Percentiles rank a stretch among this genome's conserved stretches.
Conservation (phyloP, 164 flowering plant genomes). For the Annona squamosa region DNA sequence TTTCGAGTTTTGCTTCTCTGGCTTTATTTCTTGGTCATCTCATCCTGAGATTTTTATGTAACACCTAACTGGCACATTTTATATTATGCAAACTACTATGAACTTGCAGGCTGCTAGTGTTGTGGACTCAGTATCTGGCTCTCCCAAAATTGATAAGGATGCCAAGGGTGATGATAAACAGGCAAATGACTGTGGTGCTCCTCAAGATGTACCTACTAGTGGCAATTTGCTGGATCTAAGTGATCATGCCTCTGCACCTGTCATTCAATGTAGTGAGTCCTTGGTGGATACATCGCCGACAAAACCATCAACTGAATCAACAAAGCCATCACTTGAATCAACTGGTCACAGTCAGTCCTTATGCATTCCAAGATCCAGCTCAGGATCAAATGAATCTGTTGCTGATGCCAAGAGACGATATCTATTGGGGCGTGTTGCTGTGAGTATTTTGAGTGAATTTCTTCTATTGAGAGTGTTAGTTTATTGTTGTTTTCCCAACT, state of each 20-base stretch:
- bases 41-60: no score
- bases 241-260: conserved; percentile 2
- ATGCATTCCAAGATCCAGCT: conserved; percentile 18
- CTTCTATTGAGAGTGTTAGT: no score
- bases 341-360: conserved; percentile 10
- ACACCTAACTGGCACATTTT: neutral
- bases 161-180: neutral
- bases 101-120: neutral
- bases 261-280: conserved; percentile 15
- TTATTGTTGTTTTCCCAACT: no score
- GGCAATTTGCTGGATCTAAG: conserved; percentile 9
- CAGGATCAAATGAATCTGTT: conserved; percentile 20
- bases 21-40: no score
- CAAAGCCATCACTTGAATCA: conserved; percentile 14
- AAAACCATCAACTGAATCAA: conserved; percentile 16
- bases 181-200: conserved; percentile 4
- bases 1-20: no score
- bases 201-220: conserved; percentile 19
- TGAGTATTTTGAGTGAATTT: conserved; percentile 29
- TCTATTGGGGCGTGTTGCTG: conserved; percentile 73
- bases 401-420: conserved; percentile 23
- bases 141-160: neutral
- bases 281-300: conserved; percentile 7
- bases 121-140: neutral
- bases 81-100: neutral